Evolutionary conservation across 805 yeast species (phyloP).

Genomic region (Starmera dryadoides): DNA sequence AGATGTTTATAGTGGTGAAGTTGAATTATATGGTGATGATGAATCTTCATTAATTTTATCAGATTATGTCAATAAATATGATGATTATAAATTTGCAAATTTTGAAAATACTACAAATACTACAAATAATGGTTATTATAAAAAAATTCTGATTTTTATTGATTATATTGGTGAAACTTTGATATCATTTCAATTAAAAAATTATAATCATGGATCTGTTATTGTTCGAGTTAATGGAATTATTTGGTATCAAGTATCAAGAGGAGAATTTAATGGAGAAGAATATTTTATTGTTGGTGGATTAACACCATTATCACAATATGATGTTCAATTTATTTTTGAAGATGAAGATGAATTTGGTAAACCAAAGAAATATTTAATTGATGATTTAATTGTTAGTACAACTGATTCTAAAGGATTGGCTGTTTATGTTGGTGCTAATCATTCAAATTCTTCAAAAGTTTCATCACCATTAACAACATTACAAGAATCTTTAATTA

Average conservation of each 20-base stretch:
- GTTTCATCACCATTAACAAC: constrained; percentile 55
- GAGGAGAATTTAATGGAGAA: constrained; percentile 38
- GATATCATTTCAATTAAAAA: constrained; percentile 42
- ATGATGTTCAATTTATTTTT: constrained; percentile 43
- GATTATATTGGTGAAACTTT: constrained; percentile 46
- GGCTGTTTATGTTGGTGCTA: constrained; percentile 18
- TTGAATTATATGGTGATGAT: constrained; percentile 9
- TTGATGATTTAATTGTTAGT: constrained; percentile 32
- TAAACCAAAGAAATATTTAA: constrained; percentile 22
- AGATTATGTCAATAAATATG: constrained; percentile 15
- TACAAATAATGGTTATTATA: constrained; percentile 29
- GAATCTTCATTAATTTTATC: constrained; percentile 15
- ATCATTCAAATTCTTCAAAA: constrained; percentile 23
- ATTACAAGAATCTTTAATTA: constrained; percentile 54
- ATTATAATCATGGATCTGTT: constrained; percentile 34
- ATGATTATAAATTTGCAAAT: constrained; percentile 23
- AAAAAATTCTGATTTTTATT: constrained; percentile 32
- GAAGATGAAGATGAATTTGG: constrained; percentile 19
- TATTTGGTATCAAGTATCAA: constrained; percentile 59
- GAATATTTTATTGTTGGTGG: constrained; percentile 57
- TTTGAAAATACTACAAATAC: constrained; percentile 22
- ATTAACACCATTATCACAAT: constrained; percentile 55
- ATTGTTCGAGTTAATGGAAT: constrained; percentile 55
- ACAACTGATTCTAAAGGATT: constrained; percentile 21
- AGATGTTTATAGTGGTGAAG: constrained; percentile 36